phyloP scores from a whole-genome alignment of 345 rosid genomes.

The Ricinus communis region DNA sequence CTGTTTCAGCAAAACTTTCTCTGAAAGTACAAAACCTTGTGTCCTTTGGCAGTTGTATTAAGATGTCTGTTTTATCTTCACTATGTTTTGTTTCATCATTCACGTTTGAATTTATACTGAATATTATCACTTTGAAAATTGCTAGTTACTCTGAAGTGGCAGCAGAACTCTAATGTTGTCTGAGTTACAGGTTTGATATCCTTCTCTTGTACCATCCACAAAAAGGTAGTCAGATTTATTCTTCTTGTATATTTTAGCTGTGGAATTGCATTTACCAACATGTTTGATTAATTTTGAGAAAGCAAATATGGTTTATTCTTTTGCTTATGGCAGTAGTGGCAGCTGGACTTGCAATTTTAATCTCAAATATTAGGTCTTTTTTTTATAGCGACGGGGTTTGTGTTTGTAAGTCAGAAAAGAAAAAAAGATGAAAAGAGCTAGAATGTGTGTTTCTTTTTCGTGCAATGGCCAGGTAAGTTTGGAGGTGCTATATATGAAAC shows the following conservation, averaged over 20 bases:
- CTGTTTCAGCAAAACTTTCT: slow-evolving; percentile 22
- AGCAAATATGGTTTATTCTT: neutral
- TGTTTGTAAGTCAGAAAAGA: neutral
- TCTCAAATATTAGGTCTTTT: neutral
- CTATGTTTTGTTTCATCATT: slow-evolving; percentile 9
- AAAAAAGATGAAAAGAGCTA: too few species aligned
- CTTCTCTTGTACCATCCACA: slow-evolving; percentile 3
- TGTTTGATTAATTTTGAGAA: neutral
- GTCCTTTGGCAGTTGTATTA: slow-evolving; percentile 34
- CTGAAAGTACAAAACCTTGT: slow-evolving; percentile 33
- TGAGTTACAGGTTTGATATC: slow-evolving; percentile 18
- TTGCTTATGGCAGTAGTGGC: neutral
- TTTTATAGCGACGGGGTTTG: slow-evolving; percentile 5
- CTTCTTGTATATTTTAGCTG: neutral
- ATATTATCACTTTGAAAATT: slow-evolving; percentile 7
- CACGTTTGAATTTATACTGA: slow-evolving; percentile 13
- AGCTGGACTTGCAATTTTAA: neutral
- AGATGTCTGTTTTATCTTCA: slow-evolving; percentile 15
- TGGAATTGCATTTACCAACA: slow-evolving; percentile 7
- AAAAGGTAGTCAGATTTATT: slow-evolving; percentile 1
- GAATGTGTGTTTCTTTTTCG: neutral
- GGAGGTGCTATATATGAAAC: slow-evolving; percentile 7
- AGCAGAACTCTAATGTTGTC: slow-evolving; percentile 10
- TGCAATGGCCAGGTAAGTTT: slow-evolving; percentile 3
- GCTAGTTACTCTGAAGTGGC: slow-evolving; percentile 10